Base-by-base conservation (phyloP, 139 green algal genomes). In the Mesostigma viride region DNA sequence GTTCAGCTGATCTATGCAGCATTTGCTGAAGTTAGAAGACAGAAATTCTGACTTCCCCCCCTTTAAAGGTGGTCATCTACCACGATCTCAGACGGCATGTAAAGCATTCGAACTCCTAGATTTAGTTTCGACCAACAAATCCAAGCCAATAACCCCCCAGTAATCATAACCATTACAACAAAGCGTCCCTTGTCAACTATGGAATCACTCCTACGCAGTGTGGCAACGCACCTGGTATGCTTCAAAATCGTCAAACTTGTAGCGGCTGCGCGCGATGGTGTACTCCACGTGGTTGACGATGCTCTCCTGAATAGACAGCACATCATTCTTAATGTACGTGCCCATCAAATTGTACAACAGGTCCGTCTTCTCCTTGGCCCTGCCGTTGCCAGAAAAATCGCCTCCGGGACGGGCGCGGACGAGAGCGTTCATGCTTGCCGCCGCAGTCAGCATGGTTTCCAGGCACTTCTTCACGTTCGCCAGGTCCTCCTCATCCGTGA, bases 251-350 rank as follows among this genome's bases (percentile, higher is more conserved):
- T 96, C 90, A 83, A 97, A 97, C 62, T 88, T 88, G 81, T 93
- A 93, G 35, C 91, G 84, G 14, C 67, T 87, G 61, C 94, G 81
- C 4, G 93, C 93, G 62, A 99, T 78, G 4, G 93, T 99, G 86
- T 97, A 98, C 79, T 99, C 93, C 14, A 97, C 90, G 70, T 99
- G 93, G 75, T 93, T 90, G 22, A 96, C 85, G 66, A 99, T 98
- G 65, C 77, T 87, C 83, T 97, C 77, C 76, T 98, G 86, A 61
- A 99, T 92, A 67, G 70, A 85, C 33, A 96, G 84, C 46, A 98
- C 91, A 71, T 97, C 91, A 62, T 94, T 95, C 62, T 88, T 88
- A 32, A 87, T 88, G 76, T 97, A 98, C 0, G 85, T 91, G 80
- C 97, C 92, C 85, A 95, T 90, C 20, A 95, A 78, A n/a, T 73